phyloP scores from a whole-genome alignment of 1,284 basidiomycete species.

The Ustilago trichophora region DNA sequence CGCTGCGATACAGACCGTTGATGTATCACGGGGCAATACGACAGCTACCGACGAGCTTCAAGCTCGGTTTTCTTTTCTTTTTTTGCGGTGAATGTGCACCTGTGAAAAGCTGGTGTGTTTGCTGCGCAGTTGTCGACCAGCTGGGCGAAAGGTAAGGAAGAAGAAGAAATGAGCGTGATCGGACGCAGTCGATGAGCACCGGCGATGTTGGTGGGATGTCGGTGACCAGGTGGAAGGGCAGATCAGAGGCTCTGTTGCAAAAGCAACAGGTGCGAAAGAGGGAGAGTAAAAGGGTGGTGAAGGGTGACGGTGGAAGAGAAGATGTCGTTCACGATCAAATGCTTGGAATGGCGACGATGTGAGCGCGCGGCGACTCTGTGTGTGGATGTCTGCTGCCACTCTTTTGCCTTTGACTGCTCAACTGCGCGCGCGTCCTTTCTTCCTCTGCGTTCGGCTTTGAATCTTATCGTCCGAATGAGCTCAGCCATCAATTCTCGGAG shows the following conservation, averaged over 20 bases:
- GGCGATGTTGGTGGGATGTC: neutral
- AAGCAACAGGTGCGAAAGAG: conserved; percentile 18
- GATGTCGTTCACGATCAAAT: conserved; percentile 4
- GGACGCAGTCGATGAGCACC: conserved; percentile 31
- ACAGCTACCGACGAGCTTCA: conserved; percentile 1
- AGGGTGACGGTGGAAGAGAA: conserved; percentile 9
- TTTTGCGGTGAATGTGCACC: neutral
- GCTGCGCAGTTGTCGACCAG: conserved; percentile 7
- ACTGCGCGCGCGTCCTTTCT: conserved; percentile 10
- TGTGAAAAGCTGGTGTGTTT: conserved; percentile 2
- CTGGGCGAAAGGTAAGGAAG: neutral
- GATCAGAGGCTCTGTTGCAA: conserved; percentile 41
- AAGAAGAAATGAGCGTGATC: conserved; percentile 36
- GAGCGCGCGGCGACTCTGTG: neutral
- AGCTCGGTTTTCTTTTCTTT: too few species aligned
- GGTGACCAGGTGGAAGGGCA: conserved; percentile 1
- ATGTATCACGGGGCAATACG: neutral
- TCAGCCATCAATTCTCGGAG: neutral
- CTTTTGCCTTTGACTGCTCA: neutral
- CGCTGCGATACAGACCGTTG: neutral
- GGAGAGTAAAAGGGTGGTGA: conserved; percentile 1
- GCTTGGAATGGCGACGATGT: conserved; percentile 8
- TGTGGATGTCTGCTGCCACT: conserved; percentile 3
- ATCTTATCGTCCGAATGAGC: conserved; percentile 30
- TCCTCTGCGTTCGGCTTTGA: neutral